Percentiles rank a stretch among this genome's conserved stretches.
Conservation (phyloP, 2,329 filamentous ascomycete species). For the Teratosphaeria gauchensis region DNA sequence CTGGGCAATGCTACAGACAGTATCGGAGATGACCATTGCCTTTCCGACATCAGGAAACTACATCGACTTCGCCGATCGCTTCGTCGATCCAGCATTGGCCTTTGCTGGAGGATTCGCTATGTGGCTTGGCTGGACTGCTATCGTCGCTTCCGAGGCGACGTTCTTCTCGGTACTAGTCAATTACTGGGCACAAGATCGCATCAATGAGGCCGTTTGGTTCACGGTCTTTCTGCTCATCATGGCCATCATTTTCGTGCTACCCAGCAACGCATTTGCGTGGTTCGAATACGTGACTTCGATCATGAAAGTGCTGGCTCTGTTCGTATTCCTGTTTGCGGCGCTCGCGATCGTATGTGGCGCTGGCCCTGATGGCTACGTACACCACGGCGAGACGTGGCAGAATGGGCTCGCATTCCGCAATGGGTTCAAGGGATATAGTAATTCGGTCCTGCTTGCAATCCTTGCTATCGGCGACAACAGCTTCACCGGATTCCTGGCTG, state of each 20-base stretch:
- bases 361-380: slow-evolving; percentile 47
- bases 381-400: slow-evolving; percentile 31
- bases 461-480: background rate
- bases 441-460: slow-evolving; percentile 35
- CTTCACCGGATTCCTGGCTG: slow-evolving; percentile 37
- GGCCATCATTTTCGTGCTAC: slow-evolving; percentile 3
- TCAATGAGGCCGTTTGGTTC: slow-evolving; percentile 67
- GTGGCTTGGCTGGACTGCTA: slow-evolving; percentile 20
- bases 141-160: slow-evolving; percentile 28
- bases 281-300: slow-evolving; percentile 15
- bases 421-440: slow-evolving; percentile 52
- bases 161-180: slow-evolving; percentile 29
- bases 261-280: slow-evolving; percentile 24
- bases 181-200: slow-evolving; percentile 8
- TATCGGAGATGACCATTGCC: slow-evolving; percentile 30
- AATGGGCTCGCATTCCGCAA: slow-evolving; percentile 30
- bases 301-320: slow-evolving; percentile 23
- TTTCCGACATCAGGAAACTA: slow-evolving; percentile 30
- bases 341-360: slow-evolving; percentile 52
- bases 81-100: slow-evolving; percentile 30
- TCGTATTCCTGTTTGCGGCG: slow-evolving; percentile 32
- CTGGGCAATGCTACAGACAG: slow-evolving; percentile 25
- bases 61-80: slow-evolving; percentile 31
- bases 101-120: slow-evolving; percentile 30
- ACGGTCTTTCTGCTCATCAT: slow-evolving; percentile 69